Base-by-base conservation (phyloP, 140 eudicot genomes). In the Ambrosia hybrid region DNA sequence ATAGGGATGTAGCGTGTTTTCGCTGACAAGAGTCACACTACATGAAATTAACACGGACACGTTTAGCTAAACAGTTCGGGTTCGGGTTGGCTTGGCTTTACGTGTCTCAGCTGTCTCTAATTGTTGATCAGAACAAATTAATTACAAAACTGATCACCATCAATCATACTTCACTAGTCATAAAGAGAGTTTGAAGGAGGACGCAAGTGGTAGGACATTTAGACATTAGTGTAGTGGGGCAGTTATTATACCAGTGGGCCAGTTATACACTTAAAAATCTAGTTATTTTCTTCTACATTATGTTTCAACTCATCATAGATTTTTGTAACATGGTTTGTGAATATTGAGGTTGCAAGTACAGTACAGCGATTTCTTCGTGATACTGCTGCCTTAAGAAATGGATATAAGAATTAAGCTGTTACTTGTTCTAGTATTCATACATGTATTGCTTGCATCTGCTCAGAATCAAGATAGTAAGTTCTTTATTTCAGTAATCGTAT, bases 401-500 rank as follows among this genome's bases (percentile, higher is more conserved):
- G 56, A 68, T 57, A 62, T 65, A 67, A 77, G 78, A 75, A 52
- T 66, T 53, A 74, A 33, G 74, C 77, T 74, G 62, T 77, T 46
- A 62, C 53, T 87, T 70, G 69, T 87, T 83, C 57, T 78, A 51
- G 33, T 79, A 77, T 72, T 65, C 60, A n/a, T 83, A 62, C 89
- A 83, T 55, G 59, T 83, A 34, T 78, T 75, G 63, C 68, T 72
- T 51, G 80, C 81, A 83, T 76, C 86, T 64, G 89, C 82, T 64
- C 78, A 74, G 79, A 80, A 78, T 37, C 66, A 39, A 45, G 79
- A 76, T 70, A 2, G 78, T 75, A 75, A 73, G 73, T 74, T 80
- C 63, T 72, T 72, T 11, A n/a, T 61, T 17, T 14, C 41, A 46
- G 66, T 12, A 51, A 7, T 11, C 11, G 7, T 11, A 15, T 51